A percentile compares a stretch with the other conserved stretches of the same genome.
Evolutionary conservation across 129 eudicot species (phyloP).

Genomic region (Helichrysum umbraculigerum): DNA sequence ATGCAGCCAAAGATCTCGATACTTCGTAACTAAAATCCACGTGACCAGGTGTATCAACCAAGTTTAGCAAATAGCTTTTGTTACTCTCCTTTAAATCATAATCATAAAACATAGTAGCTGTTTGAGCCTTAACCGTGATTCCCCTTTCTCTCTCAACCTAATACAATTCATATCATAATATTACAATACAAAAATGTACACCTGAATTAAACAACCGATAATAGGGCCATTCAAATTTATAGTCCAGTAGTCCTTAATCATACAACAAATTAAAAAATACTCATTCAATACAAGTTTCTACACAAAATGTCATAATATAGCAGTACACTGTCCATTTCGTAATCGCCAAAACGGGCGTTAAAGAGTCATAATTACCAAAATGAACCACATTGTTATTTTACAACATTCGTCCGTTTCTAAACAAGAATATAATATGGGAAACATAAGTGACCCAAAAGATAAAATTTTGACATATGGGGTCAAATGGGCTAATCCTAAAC

Average conservation of each 20-base stretch:
- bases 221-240: not conserved
- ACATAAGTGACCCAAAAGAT: slow-evolving; percentile 1
- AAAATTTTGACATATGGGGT: not conserved
- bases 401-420: not conserved
- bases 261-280: slow-evolving; percentile 12
- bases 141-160: slow-evolving; percentile 99
- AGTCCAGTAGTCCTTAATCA: slow-evolving; percentile 9
- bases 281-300: no score
- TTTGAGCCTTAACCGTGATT: slow-evolving; percentile 96
- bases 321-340: no score
- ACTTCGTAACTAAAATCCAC: slow-evolving; percentile 99
- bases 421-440: not conserved
- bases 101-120: slow-evolving; percentile 89
- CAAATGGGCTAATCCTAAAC: slow-evolving; percentile 10
- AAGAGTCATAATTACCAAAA: no score
- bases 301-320: no score
- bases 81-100: slow-evolving; percentile 45
- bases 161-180: slow-evolving; percentile 10
- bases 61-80: slow-evolving; percentile 63
- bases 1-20: slow-evolving; percentile 94
- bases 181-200: not conserved
- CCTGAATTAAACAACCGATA: not conserved
- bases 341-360: no score
- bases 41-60: slow-evolving; percentile 95
- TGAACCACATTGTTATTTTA: no score